phyloP scores from a whole-genome alignment of 768 basidiomycete species.

The Agaricus sinodeliciosus region DNA sequence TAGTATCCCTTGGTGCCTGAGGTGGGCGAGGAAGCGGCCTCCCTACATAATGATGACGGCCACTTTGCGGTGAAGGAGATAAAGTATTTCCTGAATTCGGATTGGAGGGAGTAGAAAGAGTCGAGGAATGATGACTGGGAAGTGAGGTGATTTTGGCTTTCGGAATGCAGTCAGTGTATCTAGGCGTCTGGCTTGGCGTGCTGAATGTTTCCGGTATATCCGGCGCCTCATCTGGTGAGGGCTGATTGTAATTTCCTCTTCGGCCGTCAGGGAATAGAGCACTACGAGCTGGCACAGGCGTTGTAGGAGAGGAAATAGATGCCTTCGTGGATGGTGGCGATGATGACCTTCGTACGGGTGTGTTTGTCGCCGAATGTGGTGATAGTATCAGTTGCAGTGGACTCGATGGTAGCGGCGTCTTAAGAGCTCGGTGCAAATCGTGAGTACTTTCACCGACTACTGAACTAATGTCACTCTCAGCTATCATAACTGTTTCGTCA shows the following conservation, averaged over 20 bases:
- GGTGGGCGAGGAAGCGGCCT: conserved; percentile 49
- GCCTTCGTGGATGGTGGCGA: neutral
- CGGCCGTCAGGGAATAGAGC: neutral
- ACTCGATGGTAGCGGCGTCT: conserved; percentile 9
- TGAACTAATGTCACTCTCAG: neutral
- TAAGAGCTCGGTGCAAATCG: conserved; percentile 3
- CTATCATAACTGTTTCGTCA: neutral
- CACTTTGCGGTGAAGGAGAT: conserved; percentile 11
- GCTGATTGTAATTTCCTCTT: neutral
- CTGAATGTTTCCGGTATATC: neutral
- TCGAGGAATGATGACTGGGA: neutral
- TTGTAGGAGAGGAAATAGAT: conserved; percentile 10
- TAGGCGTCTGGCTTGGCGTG: neutral
- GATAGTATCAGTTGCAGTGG: neutral
- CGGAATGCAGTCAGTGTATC: neutral
- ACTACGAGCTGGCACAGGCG: conserved; percentile 3
- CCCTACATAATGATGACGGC: conserved; percentile 44
- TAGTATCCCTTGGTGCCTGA: conserved; percentile 23
- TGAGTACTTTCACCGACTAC: neutral
- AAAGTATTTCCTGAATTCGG: conserved; percentile 12
- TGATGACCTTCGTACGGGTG: neutral
- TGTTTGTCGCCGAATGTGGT: neutral
- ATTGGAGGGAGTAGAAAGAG: neutral
- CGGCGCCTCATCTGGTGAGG: conserved; percentile 1
- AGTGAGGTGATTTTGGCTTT: neutral